Evolutionary conservation across 2,329 filamentous ascomycete species (phyloP).

Genomic region (Colletotrichum euphorbiae): DNA sequence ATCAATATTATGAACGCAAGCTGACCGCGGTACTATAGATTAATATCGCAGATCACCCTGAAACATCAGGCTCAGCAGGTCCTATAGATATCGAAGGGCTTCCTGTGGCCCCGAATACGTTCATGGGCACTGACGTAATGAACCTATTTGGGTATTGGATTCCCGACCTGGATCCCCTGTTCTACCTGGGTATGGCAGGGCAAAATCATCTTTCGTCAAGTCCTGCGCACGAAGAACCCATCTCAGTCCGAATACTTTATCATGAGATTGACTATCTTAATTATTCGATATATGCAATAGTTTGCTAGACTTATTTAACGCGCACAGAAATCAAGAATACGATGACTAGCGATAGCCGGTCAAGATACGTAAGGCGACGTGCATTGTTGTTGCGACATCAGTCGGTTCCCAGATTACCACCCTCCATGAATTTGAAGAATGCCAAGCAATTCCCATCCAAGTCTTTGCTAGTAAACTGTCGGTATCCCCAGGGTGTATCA

Average conservation of each 20-base stretch:
- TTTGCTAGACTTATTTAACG: neutral
- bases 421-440: constrained; percentile 28
- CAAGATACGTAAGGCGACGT: neutral
- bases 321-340: neutral
- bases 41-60: neutral
- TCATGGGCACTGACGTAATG: constrained; percentile 45
- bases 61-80: constrained; percentile 5
- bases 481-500: constrained; percentile 22
- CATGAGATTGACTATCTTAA: neutral
- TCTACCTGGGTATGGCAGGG: constrained; percentile 14
- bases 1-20: neutral
- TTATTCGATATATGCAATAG: neutral
- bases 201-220: neutral
- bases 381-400: neutral
- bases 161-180: constrained; percentile 42
- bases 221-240: neutral
- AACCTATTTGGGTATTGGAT: constrained; percentile 43
- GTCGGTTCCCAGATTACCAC: constrained; percentile 24
- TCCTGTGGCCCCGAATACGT: neutral
- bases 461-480: constrained; percentile 26
- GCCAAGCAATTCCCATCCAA: constrained; percentile 15
- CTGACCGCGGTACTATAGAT: constrained; percentile 3
- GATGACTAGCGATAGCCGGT: neutral
- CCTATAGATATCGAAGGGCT: constrained; percentile 38
- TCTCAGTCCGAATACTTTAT: neutral